phyloP scores from a whole-genome alignment of 495 filamentous ascomycete species.

The Xylaria flabelliformis region DNA sequence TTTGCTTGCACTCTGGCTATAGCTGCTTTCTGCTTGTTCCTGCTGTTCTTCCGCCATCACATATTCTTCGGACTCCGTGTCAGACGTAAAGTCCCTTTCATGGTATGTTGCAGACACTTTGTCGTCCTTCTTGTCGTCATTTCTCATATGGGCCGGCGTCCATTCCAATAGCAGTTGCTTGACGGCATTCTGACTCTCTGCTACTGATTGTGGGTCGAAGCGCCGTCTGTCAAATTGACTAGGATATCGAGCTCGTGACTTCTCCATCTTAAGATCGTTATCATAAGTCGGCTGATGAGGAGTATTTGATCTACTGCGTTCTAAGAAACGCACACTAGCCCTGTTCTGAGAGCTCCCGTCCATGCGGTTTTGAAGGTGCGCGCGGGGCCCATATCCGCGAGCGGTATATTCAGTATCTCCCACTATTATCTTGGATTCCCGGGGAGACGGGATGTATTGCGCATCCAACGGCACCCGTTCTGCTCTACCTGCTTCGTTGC shows the following conservation, averaged over 20 bases:
- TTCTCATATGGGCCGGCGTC: background rate
- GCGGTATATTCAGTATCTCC: background rate
- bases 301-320: background rate
- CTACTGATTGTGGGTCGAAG: background rate
- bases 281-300: background rate
- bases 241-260: background rate
- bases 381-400: background rate
- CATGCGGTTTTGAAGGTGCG: background rate
- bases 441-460: too few relatives aligned
- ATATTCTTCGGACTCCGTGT: conserved; percentile 5
- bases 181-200: conserved; percentile 1
- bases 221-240: background rate
- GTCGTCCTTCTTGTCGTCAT: background rate
- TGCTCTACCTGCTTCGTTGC: background rate
- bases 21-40: background rate
- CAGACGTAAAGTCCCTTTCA: background rate
- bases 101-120: background rate
- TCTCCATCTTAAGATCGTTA: background rate
- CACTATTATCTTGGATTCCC: background rate
- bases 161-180: conserved; percentile 1
- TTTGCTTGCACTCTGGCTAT: background rate
- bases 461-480: background rate
- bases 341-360: background rate
- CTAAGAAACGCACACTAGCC: background rate
- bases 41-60: background rate